Percentiles rank a stretch among this genome's conserved stretches.
Evolutionary conservation across 176 grass and related monocot genomes (phyloP).

Genomic region (Triticum dicoccoides): DNA sequence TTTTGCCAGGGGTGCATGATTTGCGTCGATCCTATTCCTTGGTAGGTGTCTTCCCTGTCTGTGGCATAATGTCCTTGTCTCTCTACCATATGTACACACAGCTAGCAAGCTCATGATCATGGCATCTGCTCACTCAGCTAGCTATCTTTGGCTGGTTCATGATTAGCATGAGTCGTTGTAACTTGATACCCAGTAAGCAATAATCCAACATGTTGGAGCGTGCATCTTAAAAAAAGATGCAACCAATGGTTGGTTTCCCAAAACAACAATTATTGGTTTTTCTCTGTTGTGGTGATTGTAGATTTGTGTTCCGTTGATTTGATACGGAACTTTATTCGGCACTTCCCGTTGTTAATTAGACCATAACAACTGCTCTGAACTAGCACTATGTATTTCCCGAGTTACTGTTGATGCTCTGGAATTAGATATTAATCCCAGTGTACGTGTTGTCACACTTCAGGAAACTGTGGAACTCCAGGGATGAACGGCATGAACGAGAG

Average conservation of each 20-base stretch:
- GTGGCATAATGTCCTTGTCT: constrained; percentile 40
- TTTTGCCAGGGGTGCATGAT: constrained; percentile 44
- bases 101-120: constrained; percentile 27
- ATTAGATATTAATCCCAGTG: neutral
- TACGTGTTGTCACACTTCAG: constrained; percentile 9
- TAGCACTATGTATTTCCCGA: neutral
- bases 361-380: neutral
- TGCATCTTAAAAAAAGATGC: neutral
- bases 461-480: constrained; percentile 64
- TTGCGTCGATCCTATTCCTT: constrained; percentile 34
- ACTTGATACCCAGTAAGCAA: neutral
- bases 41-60: constrained; percentile 40
- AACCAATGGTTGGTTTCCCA: neutral
- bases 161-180: constrained; percentile 42
- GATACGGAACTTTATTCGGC: neutral
- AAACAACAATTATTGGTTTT: neutral
- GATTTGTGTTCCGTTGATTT: neutral
- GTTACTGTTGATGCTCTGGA: neutral
- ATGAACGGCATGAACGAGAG: constrained; percentile 71
- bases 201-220: constrained; percentile 35
- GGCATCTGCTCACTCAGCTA: constrained; percentile 10
- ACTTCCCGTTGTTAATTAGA: neutral
- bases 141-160: constrained; percentile 29
- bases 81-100: constrained; percentile 20
- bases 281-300: neutral